Percentiles rank a stretch among this genome's conserved stretches.
Conservation (phyloP, 2,329 filamentous ascomycete genomes). For the Leptographium procerum region DNA sequence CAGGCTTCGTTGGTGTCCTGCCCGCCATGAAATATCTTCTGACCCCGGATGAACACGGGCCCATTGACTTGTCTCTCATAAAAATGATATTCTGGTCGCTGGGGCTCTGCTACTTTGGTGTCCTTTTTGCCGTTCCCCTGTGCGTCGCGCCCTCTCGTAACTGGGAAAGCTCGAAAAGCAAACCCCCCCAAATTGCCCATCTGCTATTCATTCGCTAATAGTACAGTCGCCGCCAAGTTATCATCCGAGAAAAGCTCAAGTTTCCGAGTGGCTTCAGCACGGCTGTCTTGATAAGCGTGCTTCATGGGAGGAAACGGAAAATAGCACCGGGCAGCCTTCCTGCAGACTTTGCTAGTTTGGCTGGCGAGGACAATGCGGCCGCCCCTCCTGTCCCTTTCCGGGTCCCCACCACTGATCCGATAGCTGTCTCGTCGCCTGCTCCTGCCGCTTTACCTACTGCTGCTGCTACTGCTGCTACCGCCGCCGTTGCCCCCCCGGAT, state of each 20-base stretch:
- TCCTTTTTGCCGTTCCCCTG: slow-evolving; percentile 89
- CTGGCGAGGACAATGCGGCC: slow-evolving; percentile 6
- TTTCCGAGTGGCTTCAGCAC: slow-evolving; percentile 96
- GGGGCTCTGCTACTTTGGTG: slow-evolving; percentile 90
- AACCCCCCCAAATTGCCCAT: background rate
- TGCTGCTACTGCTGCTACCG: too few relatives aligned
- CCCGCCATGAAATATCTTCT: slow-evolving; percentile 85
- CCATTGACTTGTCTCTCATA: slow-evolving; percentile 58
- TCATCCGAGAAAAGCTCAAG: slow-evolving; percentile 81
- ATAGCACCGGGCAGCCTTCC: slow-evolving; percentile 6
- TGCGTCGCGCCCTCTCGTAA: slow-evolving; percentile 14
- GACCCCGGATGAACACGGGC: slow-evolving; percentile 64
- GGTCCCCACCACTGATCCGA: background rate
- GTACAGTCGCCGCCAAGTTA: slow-evolving; percentile 67
- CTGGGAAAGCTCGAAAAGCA: background rate
- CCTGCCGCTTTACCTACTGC: background rate
- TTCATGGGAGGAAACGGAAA: slow-evolving; percentile 49
- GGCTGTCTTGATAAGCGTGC: slow-evolving; percentile 79
- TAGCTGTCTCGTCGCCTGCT: background rate
- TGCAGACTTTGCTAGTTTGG: slow-evolving; percentile 18
- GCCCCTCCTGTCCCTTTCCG: background rate
- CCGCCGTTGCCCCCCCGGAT: too few relatives aligned
- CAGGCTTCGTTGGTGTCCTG: slow-evolving; percentile 91
- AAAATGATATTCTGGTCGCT: slow-evolving; percentile 84
- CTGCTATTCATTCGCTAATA: background rate